Evolutionary conservation across 1,284 basidiomycete genomes (phyloP), one percentile per base, ranked within the genome.

Genomic region (Xanthoconium separans): DNA sequence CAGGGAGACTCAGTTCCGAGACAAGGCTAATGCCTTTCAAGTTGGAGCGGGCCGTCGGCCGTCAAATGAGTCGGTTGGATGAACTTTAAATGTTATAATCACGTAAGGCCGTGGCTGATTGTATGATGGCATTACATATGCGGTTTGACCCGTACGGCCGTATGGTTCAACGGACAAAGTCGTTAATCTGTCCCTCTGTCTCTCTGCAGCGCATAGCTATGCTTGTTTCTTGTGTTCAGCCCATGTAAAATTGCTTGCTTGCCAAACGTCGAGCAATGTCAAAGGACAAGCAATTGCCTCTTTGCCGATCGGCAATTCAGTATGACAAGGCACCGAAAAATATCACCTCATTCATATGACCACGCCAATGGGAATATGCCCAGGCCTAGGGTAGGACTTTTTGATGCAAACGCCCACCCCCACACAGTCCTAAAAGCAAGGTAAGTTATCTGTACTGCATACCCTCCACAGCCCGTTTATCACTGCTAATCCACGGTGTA

Each of bases 331-430:
- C 30, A 36, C 55, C 42, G 33, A 37, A 48, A 36, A 48, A 33
- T n/a, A 47, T 51, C 51, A 47, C 37, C 40, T 22, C 27, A n/a
- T 49, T 41, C 45, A 53, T 47, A 59, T 66, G 42, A 51, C 51
- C 55, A 63, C 51, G 53, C 20, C 40, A 47, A 49, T 50, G 55
- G 55, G 54, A 58, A 65, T 33, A 5, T 44, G 30, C 34, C 39
- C 48, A 42, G 36, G 44, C 40, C 30, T 2, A 29, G 36, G 39
- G 37, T 34, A 40, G 2, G 37, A 7, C 27, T 47, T 49, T 51
- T 53, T 53, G 46, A 53, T 34, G 33, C 47, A 22, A 36, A 44
- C 52, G 16, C 34, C 31, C 22, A 20, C 34, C 31, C 27, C 27
- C 27, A 7, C 13, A 6, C 39, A 39, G 9, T 53, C 29, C 30